A percentile compares a stretch with the other conserved stretches of the same genome.
phyloP scores from a whole-genome alignment of 2,329 filamentous ascomycete genomes.

The Sclerotinia spermophila region DNA sequence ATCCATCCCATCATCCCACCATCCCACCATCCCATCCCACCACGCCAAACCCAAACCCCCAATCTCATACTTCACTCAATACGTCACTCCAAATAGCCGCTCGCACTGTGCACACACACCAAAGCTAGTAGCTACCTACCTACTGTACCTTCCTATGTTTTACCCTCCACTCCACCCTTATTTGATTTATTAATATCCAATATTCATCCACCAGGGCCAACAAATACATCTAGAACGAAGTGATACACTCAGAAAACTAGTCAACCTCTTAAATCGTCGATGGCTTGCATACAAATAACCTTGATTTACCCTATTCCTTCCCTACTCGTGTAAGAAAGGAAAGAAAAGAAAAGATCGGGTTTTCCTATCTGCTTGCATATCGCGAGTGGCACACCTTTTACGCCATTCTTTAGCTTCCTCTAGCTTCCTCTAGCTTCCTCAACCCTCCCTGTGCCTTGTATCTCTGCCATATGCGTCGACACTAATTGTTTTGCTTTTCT shows the following conservation, averaged over 20 bases:
- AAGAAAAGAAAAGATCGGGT: neutral
- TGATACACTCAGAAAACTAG: neutral
- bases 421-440: neutral
- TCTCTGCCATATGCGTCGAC: neutral
- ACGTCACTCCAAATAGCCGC: neutral
- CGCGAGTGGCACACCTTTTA: neutral
- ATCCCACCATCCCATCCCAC: neutral
- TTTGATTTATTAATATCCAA: neutral
- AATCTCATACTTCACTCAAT: neutral
- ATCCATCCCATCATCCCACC: neutral
- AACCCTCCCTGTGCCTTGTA: neutral
- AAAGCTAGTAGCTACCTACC: neutral
- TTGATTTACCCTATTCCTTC: neutral
- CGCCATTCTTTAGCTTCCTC: neutral
- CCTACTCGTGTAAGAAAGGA: neutral
- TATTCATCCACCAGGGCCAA: neutral
- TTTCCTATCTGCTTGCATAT: neutral
- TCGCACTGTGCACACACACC: neutral
- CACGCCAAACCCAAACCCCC: neutral
- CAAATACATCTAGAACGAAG: neutral
- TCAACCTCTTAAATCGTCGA: slow-evolving; percentile 1
- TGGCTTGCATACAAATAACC: neutral
- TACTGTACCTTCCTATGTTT: neutral
- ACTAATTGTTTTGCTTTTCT: neutral
- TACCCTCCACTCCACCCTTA: neutral